These are phyloP conservation scores for Herpetomonas tarakana DNA, from an alignment of 208 protist species.

Conservation along the genomic window DNA sequence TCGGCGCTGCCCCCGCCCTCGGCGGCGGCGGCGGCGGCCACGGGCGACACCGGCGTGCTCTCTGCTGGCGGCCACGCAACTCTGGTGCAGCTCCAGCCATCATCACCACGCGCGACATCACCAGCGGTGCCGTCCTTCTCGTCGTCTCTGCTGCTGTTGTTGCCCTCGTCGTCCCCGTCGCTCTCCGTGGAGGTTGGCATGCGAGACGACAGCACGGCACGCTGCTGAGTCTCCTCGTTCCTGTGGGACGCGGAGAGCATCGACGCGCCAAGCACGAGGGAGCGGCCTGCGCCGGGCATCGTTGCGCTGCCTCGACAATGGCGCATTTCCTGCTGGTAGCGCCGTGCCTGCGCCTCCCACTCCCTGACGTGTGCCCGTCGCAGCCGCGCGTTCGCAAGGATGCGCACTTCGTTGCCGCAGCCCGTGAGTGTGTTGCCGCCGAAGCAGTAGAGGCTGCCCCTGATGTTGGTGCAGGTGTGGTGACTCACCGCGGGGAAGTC, in stretches of 20 bases:
- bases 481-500: constrained; percentile 23
- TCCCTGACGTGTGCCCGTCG: constrained; percentile 6
- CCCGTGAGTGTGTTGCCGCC: constrained; percentile 45
- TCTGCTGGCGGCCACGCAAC: constrained; percentile 5
- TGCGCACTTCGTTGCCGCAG: constrained; percentile 22
- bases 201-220: no score
- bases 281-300: constrained; percentile 1
- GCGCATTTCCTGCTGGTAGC: constrained; percentile 3
- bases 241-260: background rate
- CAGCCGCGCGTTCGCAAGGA: constrained; percentile 21
- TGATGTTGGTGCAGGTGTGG: constrained; percentile 33
- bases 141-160: no score
- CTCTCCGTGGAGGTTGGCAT: background rate
- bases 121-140: background rate
- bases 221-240: background rate
- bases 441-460: constrained; percentile 47
- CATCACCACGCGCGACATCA: background rate
- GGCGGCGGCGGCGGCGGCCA: background rate
- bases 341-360: background rate
- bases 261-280: background rate
- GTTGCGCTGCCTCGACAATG: constrained; percentile 3
- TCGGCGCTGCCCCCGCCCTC: constrained; percentile 1
- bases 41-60: background rate
- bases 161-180: no score
- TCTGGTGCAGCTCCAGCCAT: background rate